These are phyloP conservation scores for Suillus subalutaceus DNA, from an alignment of 768 basidiomycete species.

Conservation along the genomic window DNA sequence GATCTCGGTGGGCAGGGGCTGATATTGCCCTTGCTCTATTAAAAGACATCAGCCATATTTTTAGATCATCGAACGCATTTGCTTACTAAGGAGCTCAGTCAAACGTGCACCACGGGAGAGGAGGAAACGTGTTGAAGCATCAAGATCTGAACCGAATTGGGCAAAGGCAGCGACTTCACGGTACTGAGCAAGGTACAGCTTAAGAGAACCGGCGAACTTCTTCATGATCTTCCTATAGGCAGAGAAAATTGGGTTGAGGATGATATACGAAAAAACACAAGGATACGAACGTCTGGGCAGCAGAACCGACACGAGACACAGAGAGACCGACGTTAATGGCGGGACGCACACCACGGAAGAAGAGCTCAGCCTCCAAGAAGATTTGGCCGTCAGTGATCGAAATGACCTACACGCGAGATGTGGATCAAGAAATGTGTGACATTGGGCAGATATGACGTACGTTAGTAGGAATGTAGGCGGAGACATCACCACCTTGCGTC, in stretches of 20 bases:
- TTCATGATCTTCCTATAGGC: conserved; percentile 92
- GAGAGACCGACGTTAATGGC: conserved; percentile 99
- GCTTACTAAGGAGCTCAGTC: conserved; percentile 90
- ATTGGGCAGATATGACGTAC: conserved; percentile 42
- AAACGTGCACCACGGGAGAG: conserved; percentile 97
- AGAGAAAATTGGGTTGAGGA: conserved; percentile 4
- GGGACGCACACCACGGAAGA: conserved; percentile 99
- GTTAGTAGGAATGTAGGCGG: conserved; percentile 97
- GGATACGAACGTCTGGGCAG: conserved; percentile 91
- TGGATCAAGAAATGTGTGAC: neutral
- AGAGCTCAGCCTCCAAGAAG: conserved; percentile 99
- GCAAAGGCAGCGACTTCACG: conserved; percentile 99
- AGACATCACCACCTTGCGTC: conserved; percentile 99
- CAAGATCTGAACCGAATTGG: conserved; percentile 99
- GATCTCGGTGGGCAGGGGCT: conserved; percentile 90
- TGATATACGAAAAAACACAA: neutral
- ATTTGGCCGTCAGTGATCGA: conserved; percentile 99
- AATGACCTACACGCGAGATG: conserved; percentile 70
- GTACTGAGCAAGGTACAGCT: conserved; percentile 99
- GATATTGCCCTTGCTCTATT: conserved; percentile 97
- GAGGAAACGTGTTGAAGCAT: conserved; percentile 98
- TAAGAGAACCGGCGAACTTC: conserved; percentile 99
- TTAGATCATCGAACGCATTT: neutral
- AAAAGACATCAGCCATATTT: conserved; percentile 23
- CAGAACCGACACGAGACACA: conserved; percentile 99